Evolutionary conservation across 371 early-diverging fungal genomes (phyloP), one percentile per base, ranked within the genome.

Genomic region (Apophysomyces ossiformis): DNA sequence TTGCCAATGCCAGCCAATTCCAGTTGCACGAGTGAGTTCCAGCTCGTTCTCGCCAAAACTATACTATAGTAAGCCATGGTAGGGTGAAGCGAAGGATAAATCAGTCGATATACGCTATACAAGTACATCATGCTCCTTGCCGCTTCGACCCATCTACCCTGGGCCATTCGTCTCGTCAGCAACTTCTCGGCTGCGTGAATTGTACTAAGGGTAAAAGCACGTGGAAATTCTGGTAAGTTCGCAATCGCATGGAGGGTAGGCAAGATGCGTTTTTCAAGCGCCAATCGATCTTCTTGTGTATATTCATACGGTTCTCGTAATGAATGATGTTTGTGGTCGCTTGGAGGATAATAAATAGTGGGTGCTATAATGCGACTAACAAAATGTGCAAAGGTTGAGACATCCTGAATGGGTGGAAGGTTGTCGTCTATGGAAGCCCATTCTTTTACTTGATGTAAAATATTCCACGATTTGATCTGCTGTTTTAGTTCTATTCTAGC

Each of bases 41-140:
- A 91, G 7, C 84, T 69, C 57, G 88, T 78, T 67, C 90, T 85
- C 32, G 89, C 90, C 18, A 88, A 63, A n/a, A 86, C 82, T 41
- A 91, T 71, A 26, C 81, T 81, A 63, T 92, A 90, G 37, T 86
- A 79, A 9, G 87, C 82, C 2, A 90, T 62, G 13, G 87, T 72
- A 1, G 94, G 92, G 70, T 93, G 92, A 57, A 81, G 76, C 5
- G 87, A 79, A 43, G 90, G 91, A 68, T 92, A 93, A 7, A 85
- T 74, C 56, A 91, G 37, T n/a, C 87, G 66, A 60, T 93, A 93
- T 11, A 87, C 77, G 0, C 88, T 85, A 67, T 89, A 76, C 1
- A 91, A 78, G 63, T 86, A 87, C n/a, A 81, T 61, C 12, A 88
- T 81, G 57, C 83, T 74, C 50, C 77, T 70, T 50, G 87, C 78